phyloP scores from a whole-genome alignment of 164 flowering plant species.

The Cinnamomum micranthum region DNA sequence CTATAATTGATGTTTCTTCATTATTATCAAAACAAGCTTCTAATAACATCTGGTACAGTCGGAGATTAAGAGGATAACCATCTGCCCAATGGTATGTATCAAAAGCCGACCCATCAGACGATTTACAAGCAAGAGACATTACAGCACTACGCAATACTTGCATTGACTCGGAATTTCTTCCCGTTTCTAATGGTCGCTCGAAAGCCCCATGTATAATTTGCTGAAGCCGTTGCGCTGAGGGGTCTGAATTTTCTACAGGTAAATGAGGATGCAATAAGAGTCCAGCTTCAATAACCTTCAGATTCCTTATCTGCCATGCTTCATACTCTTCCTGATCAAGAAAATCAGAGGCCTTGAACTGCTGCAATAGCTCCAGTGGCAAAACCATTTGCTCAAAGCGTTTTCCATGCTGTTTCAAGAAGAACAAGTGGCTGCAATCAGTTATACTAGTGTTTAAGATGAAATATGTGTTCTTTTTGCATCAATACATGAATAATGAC shows the following conservation, averaged over 20 bases:
- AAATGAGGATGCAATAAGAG: conserved; percentile 62
- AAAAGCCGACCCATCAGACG: conserved; percentile 47
- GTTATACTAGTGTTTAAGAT: neutral
- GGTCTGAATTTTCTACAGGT: conserved; percentile 40
- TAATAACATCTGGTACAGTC: conserved; percentile 61
- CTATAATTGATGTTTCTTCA: conserved; percentile 61
- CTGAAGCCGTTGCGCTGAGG: conserved; percentile 43
- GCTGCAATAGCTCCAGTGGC: conserved; percentile 82
- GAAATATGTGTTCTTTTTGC: neutral
- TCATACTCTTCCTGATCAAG: conserved; percentile 58
- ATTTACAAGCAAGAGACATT: conserved; percentile 66
- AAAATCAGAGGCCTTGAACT: conserved; percentile 70
- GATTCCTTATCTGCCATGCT: conserved; percentile 64
- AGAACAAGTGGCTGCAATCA: neutral
- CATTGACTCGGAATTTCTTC: conserved; percentile 59
- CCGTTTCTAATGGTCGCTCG: conserved; percentile 61
- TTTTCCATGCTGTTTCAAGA: conserved; percentile 62
- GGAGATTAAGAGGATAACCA: conserved; percentile 72
- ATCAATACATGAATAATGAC: too few relatives aligned
- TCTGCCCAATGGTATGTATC: conserved; percentile 90
- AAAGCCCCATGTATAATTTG: conserved; percentile 50
- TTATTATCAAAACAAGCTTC: conserved; percentile 76
- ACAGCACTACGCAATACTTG: conserved; percentile 50
- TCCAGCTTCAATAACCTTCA: conserved; percentile 80
- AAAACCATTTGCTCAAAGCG: conserved; percentile 68